Base-by-base conservation (phyloP, 1,284 basidiomycete species). In the Ceratobasidium papillatum region DNA sequence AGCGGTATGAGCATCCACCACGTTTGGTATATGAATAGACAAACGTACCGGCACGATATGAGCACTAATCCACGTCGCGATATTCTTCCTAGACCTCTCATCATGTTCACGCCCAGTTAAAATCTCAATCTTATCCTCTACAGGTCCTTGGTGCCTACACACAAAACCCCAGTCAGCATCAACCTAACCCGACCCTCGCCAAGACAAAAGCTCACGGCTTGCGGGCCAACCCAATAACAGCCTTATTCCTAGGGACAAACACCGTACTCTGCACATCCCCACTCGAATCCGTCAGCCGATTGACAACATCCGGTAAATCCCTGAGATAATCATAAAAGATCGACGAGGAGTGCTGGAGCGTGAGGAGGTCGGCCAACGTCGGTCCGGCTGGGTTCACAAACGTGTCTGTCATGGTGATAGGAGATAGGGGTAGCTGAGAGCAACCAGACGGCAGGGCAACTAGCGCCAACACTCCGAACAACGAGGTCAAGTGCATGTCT, bases 261-360 rank as follows among this genome's bases (percentile, higher is more conserved):
- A 78, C 47, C n/a, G 76, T 77, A n/a, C 59, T 75, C 59, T 32
- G 52, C 34, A 56, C 49, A 22, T 41, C 38, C 3, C 58, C 56
- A 17, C 66, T 63, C 19, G 66, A 43, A 59, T 75, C 66, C 12
- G 74, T 69, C 41, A 72, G 17, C 0, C 75, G 71, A 38, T 69
- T 65, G 0, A 76, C 75, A 38, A 77, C 63, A n/a, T 52, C 47
- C 9, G 63, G 47, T 4, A 75, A 62, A 25, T 77, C 76, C 0
- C 78, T 49, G 2, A 61, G n/a, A 68, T 78, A 78, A 75, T 76
- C 77, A 68, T 76, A 78, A 72, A 77, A 77, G 72, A 78, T 74
- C 14, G 75, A 69, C 7, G 76, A 63, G n/a, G 36, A 52, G 11
- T 74, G 52, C 12, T 76, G 74, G 61, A 72, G 36, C 11, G 75